These are phyloP conservation scores for Salix brachista DNA, from an alignment of 345 rosid genomes.

Conservation along the genomic window DNA sequence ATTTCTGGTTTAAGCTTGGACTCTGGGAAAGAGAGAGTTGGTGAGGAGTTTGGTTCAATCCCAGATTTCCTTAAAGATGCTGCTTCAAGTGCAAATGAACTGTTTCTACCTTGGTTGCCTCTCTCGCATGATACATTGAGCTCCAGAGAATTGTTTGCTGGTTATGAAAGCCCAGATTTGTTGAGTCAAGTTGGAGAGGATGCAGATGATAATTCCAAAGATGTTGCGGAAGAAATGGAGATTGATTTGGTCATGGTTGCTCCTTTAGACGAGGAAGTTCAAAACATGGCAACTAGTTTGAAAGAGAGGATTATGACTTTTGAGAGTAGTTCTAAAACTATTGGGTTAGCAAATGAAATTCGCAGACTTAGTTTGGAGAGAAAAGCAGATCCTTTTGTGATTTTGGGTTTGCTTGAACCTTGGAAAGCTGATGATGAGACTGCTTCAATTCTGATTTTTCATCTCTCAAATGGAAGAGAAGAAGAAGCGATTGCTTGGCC, in stretches of 20 bases:
- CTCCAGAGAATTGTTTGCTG: conserved; percentile 25
- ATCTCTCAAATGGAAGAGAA: conserved; percentile 30
- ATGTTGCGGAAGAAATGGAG: conserved; percentile 30
- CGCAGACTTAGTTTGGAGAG: conserved; percentile 43
- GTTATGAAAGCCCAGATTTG: conserved; percentile 24
- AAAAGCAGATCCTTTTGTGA: conserved; percentile 30
- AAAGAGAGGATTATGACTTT: conserved; percentile 36
- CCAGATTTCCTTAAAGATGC: conserved; percentile 54
- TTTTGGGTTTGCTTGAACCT: conserved; percentile 63
- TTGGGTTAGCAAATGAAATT: conserved; percentile 46
- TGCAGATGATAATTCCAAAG: conserved; percentile 23
- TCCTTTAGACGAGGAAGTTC: conserved; percentile 35
- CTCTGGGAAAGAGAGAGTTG: conserved; percentile 29
- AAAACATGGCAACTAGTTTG: conserved; percentile 33
- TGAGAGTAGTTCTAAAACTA: conserved; percentile 42
- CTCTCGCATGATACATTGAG: conserved; percentile 30
- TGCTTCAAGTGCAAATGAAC: conserved; percentile 10
- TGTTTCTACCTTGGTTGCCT: conserved; percentile 68
- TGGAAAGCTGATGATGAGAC: conserved; percentile 70
- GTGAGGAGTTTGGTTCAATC: conserved; percentile 42
- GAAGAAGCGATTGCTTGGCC: conserved; percentile 61
- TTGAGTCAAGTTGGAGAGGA: conserved; percentile 32
- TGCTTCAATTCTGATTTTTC: conserved; percentile 50
- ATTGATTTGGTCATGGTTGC: conserved; percentile 19
- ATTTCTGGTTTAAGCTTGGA: conserved; percentile 40